Percentiles rank a stretch among this genome's conserved stretches.
These are phyloP conservation scores for cucumber (Cucumis sativus) DNA, from an alignment of 306 rosid genomes.

Conservation along the genomic window DNA sequence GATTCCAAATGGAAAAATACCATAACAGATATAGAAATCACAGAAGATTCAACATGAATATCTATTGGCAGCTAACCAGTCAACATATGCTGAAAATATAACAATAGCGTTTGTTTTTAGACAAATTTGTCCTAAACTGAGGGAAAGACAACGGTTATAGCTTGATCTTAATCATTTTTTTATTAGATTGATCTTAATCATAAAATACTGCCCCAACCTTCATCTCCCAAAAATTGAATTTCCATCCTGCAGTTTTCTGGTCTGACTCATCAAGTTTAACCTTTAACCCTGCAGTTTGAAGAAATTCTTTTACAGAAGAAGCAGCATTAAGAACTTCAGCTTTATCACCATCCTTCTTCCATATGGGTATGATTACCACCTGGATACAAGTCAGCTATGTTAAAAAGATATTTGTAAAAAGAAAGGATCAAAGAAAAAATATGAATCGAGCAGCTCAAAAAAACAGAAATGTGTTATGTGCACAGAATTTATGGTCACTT, in stretches of 20 bases:
- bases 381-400: constrained; percentile 19
- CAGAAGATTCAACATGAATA: not conserved
- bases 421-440: not conserved
- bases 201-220: constrained; percentile 41
- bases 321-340: constrained; percentile 57
- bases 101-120: not conserved
- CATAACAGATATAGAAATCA: not conserved
- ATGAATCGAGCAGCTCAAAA: not conserved
- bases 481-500: not conserved
- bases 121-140: not conserved
- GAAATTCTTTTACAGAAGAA: constrained; percentile 40
- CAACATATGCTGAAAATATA: not conserved
- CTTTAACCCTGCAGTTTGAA: constrained; percentile 52
- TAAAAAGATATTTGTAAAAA: not conserved
- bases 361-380: constrained; percentile 92
- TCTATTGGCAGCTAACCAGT: not conserved
- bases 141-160: not conserved
- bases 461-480: not conserved
- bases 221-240: constrained; percentile 99
- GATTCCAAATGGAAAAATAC: not conserved
- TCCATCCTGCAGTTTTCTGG: constrained; percentile 97
- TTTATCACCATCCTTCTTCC: constrained; percentile 85
- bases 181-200: not conserved
- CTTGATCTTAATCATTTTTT: not conserved
- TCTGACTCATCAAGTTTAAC: constrained; percentile 83